A percentile compares a stretch with the other conserved stretches of the same genome.
Evolutionary conservation across 148 eudicot genomes (phyloP).

Genomic region (Rhododendron ovatum): DNA sequence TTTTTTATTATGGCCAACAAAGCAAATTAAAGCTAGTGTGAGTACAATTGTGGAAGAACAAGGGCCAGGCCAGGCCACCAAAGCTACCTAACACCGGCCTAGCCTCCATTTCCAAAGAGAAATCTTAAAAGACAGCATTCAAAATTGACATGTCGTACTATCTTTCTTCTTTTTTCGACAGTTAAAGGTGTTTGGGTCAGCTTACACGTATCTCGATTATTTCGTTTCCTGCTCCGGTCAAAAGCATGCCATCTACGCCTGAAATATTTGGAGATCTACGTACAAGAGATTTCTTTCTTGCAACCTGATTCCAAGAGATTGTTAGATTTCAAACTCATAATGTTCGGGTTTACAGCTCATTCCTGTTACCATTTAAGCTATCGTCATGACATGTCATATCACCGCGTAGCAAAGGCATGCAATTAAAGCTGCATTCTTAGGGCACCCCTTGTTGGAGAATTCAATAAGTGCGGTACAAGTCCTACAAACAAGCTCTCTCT

Average conservation of each 20-base stretch:
- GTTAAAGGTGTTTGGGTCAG: too few relatives aligned
- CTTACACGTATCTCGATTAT: too few relatives aligned
- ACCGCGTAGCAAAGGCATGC: not conserved
- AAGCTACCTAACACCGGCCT: not conserved
- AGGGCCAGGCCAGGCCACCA: conserved; percentile 2
- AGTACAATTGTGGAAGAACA: conserved; percentile 1
- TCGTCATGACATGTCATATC: too few relatives aligned
- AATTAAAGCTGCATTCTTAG: conserved; percentile 5
- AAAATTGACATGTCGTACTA: not conserved
- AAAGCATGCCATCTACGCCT: too few relatives aligned
- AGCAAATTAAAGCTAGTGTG: not conserved
- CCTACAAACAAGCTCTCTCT: not conserved
- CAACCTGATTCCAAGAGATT: too few relatives aligned
- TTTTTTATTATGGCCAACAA: not conserved
- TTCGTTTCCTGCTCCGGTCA: fast-evolving
- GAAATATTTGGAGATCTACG: too few relatives aligned
- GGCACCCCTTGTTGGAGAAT: not conserved
- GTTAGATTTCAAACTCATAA: too few relatives aligned
- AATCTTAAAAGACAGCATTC: not conserved
- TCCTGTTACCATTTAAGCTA: too few relatives aligned
- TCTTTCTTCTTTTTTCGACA: too few relatives aligned
- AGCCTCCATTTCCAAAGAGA: not conserved
- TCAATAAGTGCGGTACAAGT: not conserved
- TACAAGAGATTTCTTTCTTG: too few relatives aligned
- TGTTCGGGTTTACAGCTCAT: too few relatives aligned